Conservation (phyloP, 768 basidiomycete genomes). For the Macrolepiota fuliginosa region DNA sequence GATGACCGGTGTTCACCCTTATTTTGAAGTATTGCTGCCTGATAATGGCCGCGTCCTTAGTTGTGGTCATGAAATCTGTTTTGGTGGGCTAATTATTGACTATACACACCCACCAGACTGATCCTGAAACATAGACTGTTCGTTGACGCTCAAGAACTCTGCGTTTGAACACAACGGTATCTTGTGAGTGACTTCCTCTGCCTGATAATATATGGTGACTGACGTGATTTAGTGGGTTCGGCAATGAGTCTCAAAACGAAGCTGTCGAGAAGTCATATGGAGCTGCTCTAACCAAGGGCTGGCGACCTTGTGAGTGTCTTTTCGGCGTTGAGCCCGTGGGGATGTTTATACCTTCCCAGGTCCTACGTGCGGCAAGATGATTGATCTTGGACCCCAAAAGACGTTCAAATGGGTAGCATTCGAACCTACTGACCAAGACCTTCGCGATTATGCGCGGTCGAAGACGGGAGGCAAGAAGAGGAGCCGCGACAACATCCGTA, state of each 20-base stretch:
- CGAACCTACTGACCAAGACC: constrained; percentile 61
- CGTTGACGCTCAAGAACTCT: constrained; percentile 49
- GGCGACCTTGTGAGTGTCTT: constrained; percentile 49
- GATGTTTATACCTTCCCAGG: constrained; percentile 32
- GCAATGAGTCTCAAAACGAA: constrained; percentile 53
- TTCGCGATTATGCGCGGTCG: constrained; percentile 37
- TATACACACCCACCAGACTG: neutral
- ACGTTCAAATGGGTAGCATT: constrained; percentile 68
- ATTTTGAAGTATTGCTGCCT: constrained; percentile 12
- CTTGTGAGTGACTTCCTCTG: constrained; percentile 40
- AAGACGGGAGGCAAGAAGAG: constrained; percentile 27
- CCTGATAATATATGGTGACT: neutral
- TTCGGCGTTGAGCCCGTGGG: neutral
- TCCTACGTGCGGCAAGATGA: constrained; percentile 67
- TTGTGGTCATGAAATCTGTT: constrained; percentile 70
- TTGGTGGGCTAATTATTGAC: constrained; percentile 31
- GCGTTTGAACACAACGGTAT: constrained; percentile 55
- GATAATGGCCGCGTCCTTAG: constrained; percentile 56
- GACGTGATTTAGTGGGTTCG: constrained; percentile 41
- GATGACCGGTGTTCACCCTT: constrained; percentile 39
- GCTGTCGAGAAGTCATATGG: constrained; percentile 56
- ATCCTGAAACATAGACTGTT: constrained; percentile 40
- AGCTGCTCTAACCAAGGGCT: constrained; percentile 51
- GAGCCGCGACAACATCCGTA: constrained; percentile 22
- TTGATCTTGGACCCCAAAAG: constrained; percentile 45